phyloP scores from a whole-genome alignment of 2,329 filamentous ascomycete genomes.

The Fusarium tupiense region DNA sequence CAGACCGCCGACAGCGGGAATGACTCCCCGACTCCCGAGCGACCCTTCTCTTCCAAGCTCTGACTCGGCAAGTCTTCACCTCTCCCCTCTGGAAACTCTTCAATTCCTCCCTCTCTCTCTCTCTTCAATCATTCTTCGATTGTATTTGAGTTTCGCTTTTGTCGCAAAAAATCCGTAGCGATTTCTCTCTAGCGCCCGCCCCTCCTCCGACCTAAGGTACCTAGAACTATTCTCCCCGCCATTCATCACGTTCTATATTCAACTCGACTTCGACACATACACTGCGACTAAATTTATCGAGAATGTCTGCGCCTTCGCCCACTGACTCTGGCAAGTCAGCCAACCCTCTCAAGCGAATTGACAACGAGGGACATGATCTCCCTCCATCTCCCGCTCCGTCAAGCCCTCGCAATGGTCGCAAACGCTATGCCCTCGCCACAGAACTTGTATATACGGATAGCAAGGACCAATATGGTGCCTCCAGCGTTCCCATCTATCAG shows the following conservation, averaged over 20 bases:
- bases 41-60: slow-evolving; percentile 15
- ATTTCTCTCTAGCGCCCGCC: not conserved
- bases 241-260: not conserved
- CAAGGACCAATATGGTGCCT: slow-evolving; percentile 96
- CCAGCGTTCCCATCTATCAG: slow-evolving; percentile 97
- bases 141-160: not conserved
- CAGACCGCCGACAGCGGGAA: slow-evolving; percentile 42
- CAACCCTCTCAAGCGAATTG: slow-evolving; percentile 67
- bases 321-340: slow-evolving; percentile 46
- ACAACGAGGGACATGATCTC: slow-evolving; percentile 84
- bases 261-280: not conserved
- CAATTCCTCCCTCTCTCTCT: slow-evolving; percentile 12
- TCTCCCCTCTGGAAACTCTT: slow-evolving; percentile 4
- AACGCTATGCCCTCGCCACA: slow-evolving; percentile 91
- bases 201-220: not conserved
- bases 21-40: slow-evolving; percentile 44
- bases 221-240: slow-evolving; percentile 2
- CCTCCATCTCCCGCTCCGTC: slow-evolving; percentile 94
- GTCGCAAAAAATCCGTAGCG: not conserved
- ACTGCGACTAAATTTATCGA: not conserved
- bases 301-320: slow-evolving; percentile 39
- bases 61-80: slow-evolving; percentile 22
- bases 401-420: slow-evolving; percentile 82
- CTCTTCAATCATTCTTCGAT: slow-evolving; percentile 11
- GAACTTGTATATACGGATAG: slow-evolving; percentile 96